Percentiles rank a stretch among this genome's conserved stretches.
Evolutionary conservation across 257 asterid species (phyloP).

Genomic region (Salvia hispanica): DNA sequence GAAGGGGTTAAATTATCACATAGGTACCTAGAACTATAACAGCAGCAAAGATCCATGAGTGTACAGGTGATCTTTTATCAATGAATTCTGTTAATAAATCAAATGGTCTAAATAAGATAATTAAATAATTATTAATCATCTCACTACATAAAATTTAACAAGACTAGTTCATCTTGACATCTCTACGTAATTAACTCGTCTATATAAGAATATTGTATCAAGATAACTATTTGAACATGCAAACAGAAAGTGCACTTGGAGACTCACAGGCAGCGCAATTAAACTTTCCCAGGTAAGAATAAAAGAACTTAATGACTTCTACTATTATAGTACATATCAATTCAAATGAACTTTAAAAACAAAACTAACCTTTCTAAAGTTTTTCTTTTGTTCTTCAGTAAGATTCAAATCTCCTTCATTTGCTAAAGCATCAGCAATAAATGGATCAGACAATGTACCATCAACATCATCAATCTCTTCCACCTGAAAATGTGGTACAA

Average conservation of each 20-base stretch:
- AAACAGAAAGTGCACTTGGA: neutral
- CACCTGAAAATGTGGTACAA: conserved; percentile 55
- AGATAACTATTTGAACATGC: conserved; percentile 17
- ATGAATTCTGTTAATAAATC: neutral
- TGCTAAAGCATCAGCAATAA: conserved; percentile 85
- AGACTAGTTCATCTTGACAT: neutral
- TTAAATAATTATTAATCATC: neutral
- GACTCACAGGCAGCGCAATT: conserved; percentile 1
- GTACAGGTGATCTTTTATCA: neutral
- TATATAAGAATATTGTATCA: neutral
- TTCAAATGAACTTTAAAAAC: conserved; percentile 9
- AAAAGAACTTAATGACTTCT: conserved; percentile 9
- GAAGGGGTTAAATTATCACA: neutral
- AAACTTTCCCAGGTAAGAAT: conserved; percentile 7
- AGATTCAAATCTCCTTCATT: conserved; percentile 77
- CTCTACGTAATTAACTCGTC: conserved; percentile 2
- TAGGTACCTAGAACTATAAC: neutral
- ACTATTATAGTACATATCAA: neutral
- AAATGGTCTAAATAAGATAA: neutral
- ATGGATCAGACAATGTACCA: conserved; percentile 63
- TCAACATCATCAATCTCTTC: conserved; percentile 95
- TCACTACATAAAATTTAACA: conserved; percentile 8
- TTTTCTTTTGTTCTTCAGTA: conserved; percentile 86
- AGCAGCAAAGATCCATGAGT: conserved; percentile 8
- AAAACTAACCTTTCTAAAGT: conserved; percentile 74